Conservation (phyloP, 257 asterid genomes). For the Solanum sparsipilum region DNA sequence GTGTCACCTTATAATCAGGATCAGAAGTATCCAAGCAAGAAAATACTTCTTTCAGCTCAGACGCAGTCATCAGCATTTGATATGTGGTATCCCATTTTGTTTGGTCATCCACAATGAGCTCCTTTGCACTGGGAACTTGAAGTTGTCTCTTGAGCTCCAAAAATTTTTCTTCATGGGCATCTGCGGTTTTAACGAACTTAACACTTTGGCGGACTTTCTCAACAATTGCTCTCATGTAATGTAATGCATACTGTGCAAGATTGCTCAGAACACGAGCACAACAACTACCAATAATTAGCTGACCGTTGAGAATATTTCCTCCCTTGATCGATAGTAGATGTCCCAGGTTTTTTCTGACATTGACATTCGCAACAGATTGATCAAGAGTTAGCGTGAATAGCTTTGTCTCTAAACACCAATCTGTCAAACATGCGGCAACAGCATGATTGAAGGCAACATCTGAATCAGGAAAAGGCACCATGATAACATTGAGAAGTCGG, state of each 20-base stretch:
- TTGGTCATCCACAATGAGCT: conserved; percentile 40
- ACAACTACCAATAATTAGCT: conserved; percentile 57
- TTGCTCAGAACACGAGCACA: conserved; percentile 46
- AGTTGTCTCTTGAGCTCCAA: conserved; percentile 47
- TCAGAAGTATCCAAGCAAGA: conserved; percentile 54
- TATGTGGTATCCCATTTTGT: conserved; percentile 77
- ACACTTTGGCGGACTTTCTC: conserved; percentile 65
- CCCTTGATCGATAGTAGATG: conserved; percentile 37
- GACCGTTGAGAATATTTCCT: conserved; percentile 45
- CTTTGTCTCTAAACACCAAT: conserved; percentile 54
- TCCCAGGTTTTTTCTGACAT: conserved; percentile 40
- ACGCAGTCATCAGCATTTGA: conserved; percentile 74
- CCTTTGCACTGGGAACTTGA: conserved; percentile 75
- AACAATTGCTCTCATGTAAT: conserved; percentile 24
- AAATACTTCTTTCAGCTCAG: conserved; percentile 70
- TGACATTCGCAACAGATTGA: conserved; percentile 19
- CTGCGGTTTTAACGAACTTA: conserved; percentile 51
- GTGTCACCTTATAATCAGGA: conserved; percentile 37
- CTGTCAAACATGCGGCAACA: conserved; percentile 45
- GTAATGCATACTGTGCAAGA: conserved; percentile 54
- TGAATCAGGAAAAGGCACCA: conserved; percentile 47
- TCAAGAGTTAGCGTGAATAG: conserved; percentile 47
- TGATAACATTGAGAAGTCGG: conserved; percentile 40
- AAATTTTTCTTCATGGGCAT: conserved; percentile 39
- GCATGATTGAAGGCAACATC: conserved; percentile 43